phyloP scores from a whole-genome alignment of 371 early-diverging fungal species.

The Mucor irregularis region DNA sequence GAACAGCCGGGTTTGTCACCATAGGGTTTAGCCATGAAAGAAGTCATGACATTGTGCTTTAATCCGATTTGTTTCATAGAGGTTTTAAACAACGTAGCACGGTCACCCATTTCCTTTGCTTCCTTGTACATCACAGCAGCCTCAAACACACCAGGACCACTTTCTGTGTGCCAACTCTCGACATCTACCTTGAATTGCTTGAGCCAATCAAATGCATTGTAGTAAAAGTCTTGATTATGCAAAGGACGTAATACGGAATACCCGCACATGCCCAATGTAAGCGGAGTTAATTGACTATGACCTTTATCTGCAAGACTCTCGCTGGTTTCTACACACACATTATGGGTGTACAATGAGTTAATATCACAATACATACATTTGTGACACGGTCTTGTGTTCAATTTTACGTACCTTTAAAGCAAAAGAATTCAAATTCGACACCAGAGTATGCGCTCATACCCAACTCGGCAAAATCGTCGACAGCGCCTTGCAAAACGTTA shows the following conservation, averaged over 20 bases:
- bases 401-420: slow-evolving; percentile 84
- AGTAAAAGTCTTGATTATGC: slow-evolving; percentile 71
- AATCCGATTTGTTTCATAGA: slow-evolving; percentile 75
- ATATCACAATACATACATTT: neutral
- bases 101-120: slow-evolving; percentile 72
- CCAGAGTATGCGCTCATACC: slow-evolving; percentile 69
- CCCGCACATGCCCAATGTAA: slow-evolving; percentile 85
- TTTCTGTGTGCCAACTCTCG: slow-evolving; percentile 85
- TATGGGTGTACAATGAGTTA: neutral
- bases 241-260: slow-evolving; percentile 77
- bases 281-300: slow-evolving; percentile 49
- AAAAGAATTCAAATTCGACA: slow-evolving; percentile 83
- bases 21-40: slow-evolving; percentile 90
- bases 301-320: slow-evolving; percentile 62
- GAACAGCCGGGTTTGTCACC: slow-evolving; percentile 76
- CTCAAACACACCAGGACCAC: slow-evolving; percentile 87
- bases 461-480: slow-evolving; percentile 41
- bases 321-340: slow-evolving; percentile 60
- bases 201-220: slow-evolving; percentile 71
- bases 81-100: slow-evolving; percentile 79
- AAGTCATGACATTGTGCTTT: slow-evolving; percentile 70
- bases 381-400: neutral
- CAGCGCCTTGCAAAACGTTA: slow-evolving; percentile 56
- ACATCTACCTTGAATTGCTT: slow-evolving; percentile 64
- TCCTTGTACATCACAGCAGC: slow-evolving; percentile 72